Evolutionary conservation across 192 early-diverging fungal species (phyloP), one percentile per base, ranked within the genome.

Genomic region (Coemansia biformis): DNA sequence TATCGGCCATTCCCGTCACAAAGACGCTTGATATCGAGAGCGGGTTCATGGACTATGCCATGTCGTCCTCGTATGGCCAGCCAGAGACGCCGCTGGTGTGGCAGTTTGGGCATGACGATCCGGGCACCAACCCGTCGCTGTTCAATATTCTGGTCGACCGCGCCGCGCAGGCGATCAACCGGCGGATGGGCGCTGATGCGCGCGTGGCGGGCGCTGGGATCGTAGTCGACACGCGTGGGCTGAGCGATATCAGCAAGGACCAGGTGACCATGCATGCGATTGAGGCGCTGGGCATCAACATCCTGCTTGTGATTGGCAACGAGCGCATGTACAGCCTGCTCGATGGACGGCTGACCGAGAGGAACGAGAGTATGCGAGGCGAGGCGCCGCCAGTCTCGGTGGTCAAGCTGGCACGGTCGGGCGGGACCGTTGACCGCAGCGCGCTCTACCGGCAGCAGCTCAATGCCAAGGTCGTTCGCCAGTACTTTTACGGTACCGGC

Each of bases 401-500:
- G 16, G 52, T 96, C 28, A 99, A 94, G 61, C 66, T 97, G 23
- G 68, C 84, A 4, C 96, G 96, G 54, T 92, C 92, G 2, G 96
- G 96, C 31, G 96, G 96, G 28, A 89, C 89, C 0, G 96, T 96
- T 0, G 81, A 91, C 38, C 74, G 96, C n/a, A 89, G 92, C 65
- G 63, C 83, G 8, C 45, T 59, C 1, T 90, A 79, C 54, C 57
- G 86, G 14, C 74, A 81, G 19, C 85, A 89, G 30, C 41, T 76
- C 4, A 86, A 92, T 55, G 75, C 80, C 28, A 73, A 82, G 23
- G 82, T 79, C 43, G 89, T 99, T 8, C 79, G 81, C 8, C 89
- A 91, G 51, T 99, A 99, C 71, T 99, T 99, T 77, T 95, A 97
- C 65, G 96, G 96, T 0, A 87, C 88, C 0, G 29, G 70, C 0